Percentiles rank a stretch among this genome's conserved stretches.
These are phyloP conservation scores for Trichoderma asperellum DNA, from an alignment of 2,329 filamentous ascomycete genomes.

Conservation along the genomic window DNA sequence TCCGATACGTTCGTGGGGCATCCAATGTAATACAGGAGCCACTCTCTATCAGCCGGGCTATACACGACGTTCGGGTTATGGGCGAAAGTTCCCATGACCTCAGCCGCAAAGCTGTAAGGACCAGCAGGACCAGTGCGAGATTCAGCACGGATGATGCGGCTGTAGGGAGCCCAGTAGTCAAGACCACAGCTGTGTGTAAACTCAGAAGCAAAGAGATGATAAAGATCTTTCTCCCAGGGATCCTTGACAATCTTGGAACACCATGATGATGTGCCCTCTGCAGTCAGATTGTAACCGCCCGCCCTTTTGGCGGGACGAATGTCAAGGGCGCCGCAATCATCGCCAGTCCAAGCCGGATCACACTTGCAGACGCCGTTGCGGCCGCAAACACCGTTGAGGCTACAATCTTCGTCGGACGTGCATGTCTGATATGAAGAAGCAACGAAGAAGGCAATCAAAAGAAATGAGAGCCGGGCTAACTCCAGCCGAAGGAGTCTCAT, in stretches of 20 bases:
- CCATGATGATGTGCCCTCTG: slow-evolving; percentile 51
- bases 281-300: slow-evolving; percentile 53
- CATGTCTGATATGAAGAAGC: slow-evolving; percentile 30
- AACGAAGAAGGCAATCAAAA: slow-evolving; percentile 2
- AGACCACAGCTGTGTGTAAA: slow-evolving; percentile 52
- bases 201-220: slow-evolving; percentile 52
- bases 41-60: slow-evolving; percentile 49
- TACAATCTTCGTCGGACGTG: slow-evolving; percentile 38
- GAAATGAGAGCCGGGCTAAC: neutral
- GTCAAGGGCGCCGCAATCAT: slow-evolving; percentile 51
- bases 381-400: slow-evolving; percentile 39
- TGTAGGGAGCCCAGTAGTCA: slow-evolving; percentile 52
- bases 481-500: neutral
- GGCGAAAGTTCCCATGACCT: slow-evolving; percentile 48
- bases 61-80: slow-evolving; percentile 53
- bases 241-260: slow-evolving; percentile 53
- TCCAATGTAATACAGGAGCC: slow-evolving; percentile 52
- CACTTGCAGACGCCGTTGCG: slow-evolving; percentile 32
- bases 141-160: slow-evolving; percentile 51
- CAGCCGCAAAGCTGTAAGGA: slow-evolving; percentile 48
- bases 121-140: slow-evolving; percentile 49
- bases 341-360: slow-evolving; percentile 50
- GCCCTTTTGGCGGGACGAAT: slow-evolving; percentile 46
- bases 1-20: slow-evolving; percentile 20
- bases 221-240: slow-evolving; percentile 41